Base-by-base conservation (phyloP, 306 rosid species). In the Biancaea sappan region DNA sequence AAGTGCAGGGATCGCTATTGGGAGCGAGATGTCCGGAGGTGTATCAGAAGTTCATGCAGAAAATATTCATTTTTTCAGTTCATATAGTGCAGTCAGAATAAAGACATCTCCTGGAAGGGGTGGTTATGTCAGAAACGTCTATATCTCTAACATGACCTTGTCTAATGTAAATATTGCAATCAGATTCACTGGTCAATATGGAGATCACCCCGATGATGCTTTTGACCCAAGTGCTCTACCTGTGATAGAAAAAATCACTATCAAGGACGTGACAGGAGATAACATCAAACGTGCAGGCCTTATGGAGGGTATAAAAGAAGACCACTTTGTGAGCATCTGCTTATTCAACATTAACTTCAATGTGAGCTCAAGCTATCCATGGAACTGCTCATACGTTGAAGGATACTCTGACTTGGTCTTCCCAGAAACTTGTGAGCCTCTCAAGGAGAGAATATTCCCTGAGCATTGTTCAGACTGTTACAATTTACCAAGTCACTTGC, bases 11-110 rank as follows among this genome's bases (percentile, higher is more conserved):
- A 88, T 91, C 15, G 82, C 97, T 8, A 88, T 91, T 10, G 97
- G 97, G 73, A 91, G 97, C 18, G 97, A 91, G 83, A 91, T 91
- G 97, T 91, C 92, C 3, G 97, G 97, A 19, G 97, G 94, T 32
- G 86, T 91, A 47, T 88, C 94, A 25, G 77, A 89, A 37, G 91
- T 91, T 69, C 86, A 57, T 76, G 97, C 78, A 14, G 87, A 87
- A 73, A 79, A 85, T 43, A 84, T 91, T 78, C 86, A 75, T 2
- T 77, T 89, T 70, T 80, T 50, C 11, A 80, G 83, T 79, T 85
- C 94, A 10, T 51, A 73, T 25, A 77, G 32, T 1, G 94, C 83
- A 50, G 85, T 91, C 82, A 74, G 86, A 84, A 69, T 91, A 76
- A 91, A 88, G 83, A 88, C 97, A 25, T 82, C 97, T 52, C 88